phyloP scores from a whole-genome alignment of 768 basidiomycete genomes.

The Amanita polypyramis region DNA sequence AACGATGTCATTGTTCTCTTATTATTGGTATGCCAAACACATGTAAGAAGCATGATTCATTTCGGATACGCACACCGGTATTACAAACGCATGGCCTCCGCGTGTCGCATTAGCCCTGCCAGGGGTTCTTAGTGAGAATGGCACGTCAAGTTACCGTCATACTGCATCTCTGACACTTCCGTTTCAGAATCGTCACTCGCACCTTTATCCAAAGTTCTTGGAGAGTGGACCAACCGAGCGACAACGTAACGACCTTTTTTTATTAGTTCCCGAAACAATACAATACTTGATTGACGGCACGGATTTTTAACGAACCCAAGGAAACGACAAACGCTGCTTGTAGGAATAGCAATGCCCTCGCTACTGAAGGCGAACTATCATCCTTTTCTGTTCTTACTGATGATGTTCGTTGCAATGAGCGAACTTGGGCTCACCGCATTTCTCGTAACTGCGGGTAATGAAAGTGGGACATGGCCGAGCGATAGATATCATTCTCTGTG shows the following conservation, averaged over 20 bases:
- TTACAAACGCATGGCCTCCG: background rate
- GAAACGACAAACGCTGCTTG: slow-evolving; percentile 4
- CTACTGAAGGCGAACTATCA: slow-evolving; percentile 45
- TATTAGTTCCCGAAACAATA: background rate
- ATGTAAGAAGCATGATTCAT: background rate
- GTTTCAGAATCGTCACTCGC: background rate
- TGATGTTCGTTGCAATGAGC: slow-evolving; percentile 56
- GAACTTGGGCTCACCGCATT: slow-evolving; percentile 71
- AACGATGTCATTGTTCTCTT: background rate
- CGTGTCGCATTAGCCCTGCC: background rate
- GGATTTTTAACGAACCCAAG: background rate
- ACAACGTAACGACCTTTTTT: background rate
- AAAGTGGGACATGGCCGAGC: slow-evolving; percentile 49
- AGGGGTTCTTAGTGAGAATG: background rate
- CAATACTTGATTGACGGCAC: background rate
- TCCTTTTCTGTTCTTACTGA: slow-evolving; percentile 51
- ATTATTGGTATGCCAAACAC: background rate
- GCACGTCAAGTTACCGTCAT: background rate
- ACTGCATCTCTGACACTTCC: background rate
- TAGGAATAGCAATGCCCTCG: slow-evolving; percentile 19
- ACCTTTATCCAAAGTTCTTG: too few species aligned
- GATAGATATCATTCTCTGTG: slow-evolving; percentile 56
- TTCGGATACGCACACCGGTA: background rate
- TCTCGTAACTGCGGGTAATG: slow-evolving; percentile 60
- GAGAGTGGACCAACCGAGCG: background rate